These are phyloP conservation scores for Taxillus chinensis DNA, from an alignment of 164 flowering plant genomes.

Conservation along the genomic window DNA sequence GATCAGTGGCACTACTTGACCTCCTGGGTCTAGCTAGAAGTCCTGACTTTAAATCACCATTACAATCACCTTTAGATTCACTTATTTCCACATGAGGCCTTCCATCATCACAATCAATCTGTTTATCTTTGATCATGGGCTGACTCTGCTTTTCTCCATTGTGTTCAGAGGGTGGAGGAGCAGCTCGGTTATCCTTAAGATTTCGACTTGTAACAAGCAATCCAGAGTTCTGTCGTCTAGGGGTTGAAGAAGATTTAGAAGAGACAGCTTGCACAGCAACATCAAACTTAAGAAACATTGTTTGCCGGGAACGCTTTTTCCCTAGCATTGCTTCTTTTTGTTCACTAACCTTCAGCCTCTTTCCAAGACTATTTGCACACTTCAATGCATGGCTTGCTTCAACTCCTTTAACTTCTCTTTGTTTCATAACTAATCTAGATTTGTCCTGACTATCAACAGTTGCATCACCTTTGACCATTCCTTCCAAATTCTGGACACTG, in stretches of 20 bases:
- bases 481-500: not conserved
- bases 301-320: not conserved
- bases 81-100: not conserved
- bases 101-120: not conserved
- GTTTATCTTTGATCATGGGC: not conserved
- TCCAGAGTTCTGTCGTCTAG: not conserved
- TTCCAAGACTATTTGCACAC: not conserved
- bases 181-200: not conserved
- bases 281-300: constrained; percentile 1
- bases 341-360: not conserved
- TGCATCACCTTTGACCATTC: not conserved
- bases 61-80: not conserved
- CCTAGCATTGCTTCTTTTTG: constrained; percentile 4
- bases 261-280: not conserved
- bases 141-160: not conserved
- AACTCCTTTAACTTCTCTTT: not conserved
- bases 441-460: not conserved
- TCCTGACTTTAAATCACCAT: not conserved
- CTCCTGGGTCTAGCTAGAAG: not conserved
- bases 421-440: not conserved
- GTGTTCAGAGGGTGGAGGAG: not conserved
- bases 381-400: not conserved
- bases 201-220: not conserved
- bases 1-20: not conserved
- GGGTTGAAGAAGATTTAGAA: not conserved